Conservation (phyloP, 257 asterid genomes). For the Solanum neorickii region DNA sequence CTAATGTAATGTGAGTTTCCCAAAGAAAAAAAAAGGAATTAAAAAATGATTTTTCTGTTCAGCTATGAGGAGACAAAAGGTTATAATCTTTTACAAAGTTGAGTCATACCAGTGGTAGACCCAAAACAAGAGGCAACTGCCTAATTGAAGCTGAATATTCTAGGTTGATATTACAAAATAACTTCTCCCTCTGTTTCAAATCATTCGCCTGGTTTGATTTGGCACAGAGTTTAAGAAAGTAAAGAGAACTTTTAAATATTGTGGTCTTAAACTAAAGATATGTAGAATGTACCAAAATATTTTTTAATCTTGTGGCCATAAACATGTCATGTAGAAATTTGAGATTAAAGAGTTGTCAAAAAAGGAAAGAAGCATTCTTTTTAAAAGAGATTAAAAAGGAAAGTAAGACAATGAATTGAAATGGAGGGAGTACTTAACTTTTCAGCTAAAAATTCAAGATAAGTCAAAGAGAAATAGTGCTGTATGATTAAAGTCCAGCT, state of each 20-base stretch:
- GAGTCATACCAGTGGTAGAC: background rate
- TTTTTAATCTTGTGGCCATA: background rate
- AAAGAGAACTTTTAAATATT: background rate
- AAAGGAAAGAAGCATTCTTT: background rate
- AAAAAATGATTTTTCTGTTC: background rate
- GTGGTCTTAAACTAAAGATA: background rate
- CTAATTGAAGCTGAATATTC: background rate
- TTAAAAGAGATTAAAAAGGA: background rate
- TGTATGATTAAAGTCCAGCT: constrained; percentile 14
- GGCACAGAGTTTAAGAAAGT: background rate
- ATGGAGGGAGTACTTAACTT: background rate
- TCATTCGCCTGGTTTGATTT: background rate
- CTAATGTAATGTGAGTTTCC: background rate
- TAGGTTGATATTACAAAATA: background rate
- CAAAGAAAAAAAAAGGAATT: background rate
- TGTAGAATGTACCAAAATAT: background rate
- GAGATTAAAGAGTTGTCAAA: background rate
- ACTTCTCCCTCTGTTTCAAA: background rate
- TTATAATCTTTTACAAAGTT: background rate
- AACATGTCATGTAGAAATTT: background rate
- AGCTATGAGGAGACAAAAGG: background rate
- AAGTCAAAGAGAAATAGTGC: background rate
- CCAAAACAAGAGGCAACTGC: background rate
- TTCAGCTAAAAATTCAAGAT: background rate
- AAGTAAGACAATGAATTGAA: background rate